Evolutionary conservation across 2,329 filamentous ascomycete genomes (phyloP).

Genomic region (Aaosphaeria arxii): DNA sequence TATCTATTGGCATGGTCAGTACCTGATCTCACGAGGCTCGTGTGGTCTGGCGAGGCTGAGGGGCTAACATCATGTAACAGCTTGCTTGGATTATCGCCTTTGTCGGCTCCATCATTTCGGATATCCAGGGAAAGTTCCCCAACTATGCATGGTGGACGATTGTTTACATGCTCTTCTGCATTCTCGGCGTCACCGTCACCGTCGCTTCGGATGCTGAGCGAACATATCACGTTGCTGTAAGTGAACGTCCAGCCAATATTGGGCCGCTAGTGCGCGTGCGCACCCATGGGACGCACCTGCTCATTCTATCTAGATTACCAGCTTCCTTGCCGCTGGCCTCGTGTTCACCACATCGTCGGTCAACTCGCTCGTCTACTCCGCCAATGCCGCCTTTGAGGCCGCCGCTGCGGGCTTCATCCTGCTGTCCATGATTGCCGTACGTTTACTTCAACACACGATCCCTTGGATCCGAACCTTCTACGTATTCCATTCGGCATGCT

Average conservation of each 20-base stretch:
- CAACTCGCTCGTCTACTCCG: constrained; percentile 79
- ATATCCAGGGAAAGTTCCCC: constrained; percentile 61
- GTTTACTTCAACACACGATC: constrained; percentile 31
- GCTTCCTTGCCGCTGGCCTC: constrained; percentile 78
- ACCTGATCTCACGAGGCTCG: constrained; percentile 4
- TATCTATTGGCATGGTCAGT: constrained; percentile 87
- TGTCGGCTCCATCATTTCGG: constrained; percentile 75
- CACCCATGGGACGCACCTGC: constrained; percentile 8
- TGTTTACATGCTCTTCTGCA: constrained; percentile 80
- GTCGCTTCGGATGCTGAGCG: constrained; percentile 80
- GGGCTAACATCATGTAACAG: constrained; percentile 48
- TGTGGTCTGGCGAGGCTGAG: constrained; percentile 8
- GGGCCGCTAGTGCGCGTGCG: neutral
- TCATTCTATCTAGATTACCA: constrained; percentile 61
- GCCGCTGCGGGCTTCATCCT: constrained; percentile 91
- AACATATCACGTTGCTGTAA: constrained; percentile 83
- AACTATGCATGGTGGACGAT: constrained; percentile 92
- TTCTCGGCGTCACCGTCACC: constrained; percentile 75
- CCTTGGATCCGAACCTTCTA: no score
- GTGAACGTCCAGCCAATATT: constrained; percentile 18
- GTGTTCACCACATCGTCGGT: constrained; percentile 83
- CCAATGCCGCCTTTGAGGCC: constrained; percentile 73
- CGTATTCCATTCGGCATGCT: constrained; percentile 7
- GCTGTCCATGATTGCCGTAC: constrained; percentile 85
- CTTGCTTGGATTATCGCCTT: constrained; percentile 95